Evolutionary conservation across 1,284 basidiomycete species (phyloP).

Genomic region (Sanghuangporus baumii): DNA sequence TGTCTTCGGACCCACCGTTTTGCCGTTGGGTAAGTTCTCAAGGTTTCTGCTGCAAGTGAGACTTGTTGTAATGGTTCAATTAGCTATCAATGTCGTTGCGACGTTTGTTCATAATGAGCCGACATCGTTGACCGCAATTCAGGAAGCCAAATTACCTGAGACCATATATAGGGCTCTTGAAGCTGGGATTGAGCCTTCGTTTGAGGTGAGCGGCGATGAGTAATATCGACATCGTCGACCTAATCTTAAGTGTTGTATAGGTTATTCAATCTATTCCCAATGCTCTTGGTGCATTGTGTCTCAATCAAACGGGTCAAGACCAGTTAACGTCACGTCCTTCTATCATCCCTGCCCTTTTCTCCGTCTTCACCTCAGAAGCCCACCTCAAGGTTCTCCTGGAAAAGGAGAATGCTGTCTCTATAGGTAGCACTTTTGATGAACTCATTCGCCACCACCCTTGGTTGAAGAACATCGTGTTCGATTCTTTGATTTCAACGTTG

Average conservation of each 20-base stretch:
- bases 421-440: constrained; percentile 91
- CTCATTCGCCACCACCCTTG: constrained; percentile 94
- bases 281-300: constrained; percentile 93
- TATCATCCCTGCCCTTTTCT: constrained; percentile 82
- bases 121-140: constrained; percentile 87
- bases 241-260: constrained; percentile 33
- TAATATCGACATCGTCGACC: neutral
- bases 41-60: neutral
- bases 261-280: constrained; percentile 91
- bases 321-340: constrained; percentile 72
- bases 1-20: constrained; percentile 83
- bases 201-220: constrained; percentile 57
- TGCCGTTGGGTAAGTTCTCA: constrained; percentile 62
- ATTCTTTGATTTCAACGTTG: constrained; percentile 66
- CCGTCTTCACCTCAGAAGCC: constrained; percentile 80
- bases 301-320: constrained; percentile 87
- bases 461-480: constrained; percentile 77
- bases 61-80: constrained; percentile 10
- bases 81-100: constrained; percentile 95
- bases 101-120: constrained; percentile 99
- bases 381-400: constrained; percentile 88
- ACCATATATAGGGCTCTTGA: constrained; percentile 86
- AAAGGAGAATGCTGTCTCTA: constrained; percentile 86
- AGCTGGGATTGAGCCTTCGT: constrained; percentile 77
- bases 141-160: constrained; percentile 89